Evolutionary conservation across 2,329 filamentous ascomycete genomes (phyloP).

Genomic region (Xylaria sp.): DNA sequence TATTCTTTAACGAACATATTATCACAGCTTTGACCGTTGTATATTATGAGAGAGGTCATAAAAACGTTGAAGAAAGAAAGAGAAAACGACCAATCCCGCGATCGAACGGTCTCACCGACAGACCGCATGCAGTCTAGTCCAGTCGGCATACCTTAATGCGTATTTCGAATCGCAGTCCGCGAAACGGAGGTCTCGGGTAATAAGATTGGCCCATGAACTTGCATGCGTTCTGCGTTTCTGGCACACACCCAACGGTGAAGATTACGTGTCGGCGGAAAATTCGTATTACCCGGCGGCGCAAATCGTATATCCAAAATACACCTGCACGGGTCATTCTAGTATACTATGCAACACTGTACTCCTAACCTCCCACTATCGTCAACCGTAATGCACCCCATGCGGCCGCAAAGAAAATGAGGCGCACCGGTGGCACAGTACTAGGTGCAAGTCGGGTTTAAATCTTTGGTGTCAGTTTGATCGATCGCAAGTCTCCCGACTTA

Average conservation of each 20-base stretch:
- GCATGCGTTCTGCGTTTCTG: conserved; percentile 31
- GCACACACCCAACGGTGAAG: conserved; percentile 37
- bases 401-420: conserved; percentile 21
- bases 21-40: no score
- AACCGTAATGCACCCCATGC: background rate
- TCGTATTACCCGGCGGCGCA: conserved; percentile 23
- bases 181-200: conserved; percentile 18
- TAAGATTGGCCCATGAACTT: conserved; percentile 16
- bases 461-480: conserved; percentile 15
- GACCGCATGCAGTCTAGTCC: background rate
- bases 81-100: background rate
- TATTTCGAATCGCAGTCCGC: background rate
- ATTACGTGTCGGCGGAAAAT: conserved; percentile 25
- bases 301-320: background rate
- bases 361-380: background rate
- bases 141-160: background rate
- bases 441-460: background rate
- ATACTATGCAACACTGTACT: background rate
- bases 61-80: background rate
- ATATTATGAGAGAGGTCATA: no score
- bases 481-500: background rate
- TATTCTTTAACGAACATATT: background rate
- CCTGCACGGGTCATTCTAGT: background rate
- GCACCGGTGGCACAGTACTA: background rate
- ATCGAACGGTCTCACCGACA: conserved; percentile 7